Conservation (phyloP, 495 filamentous ascomycete species). For the Neurospora sp. region DNA sequence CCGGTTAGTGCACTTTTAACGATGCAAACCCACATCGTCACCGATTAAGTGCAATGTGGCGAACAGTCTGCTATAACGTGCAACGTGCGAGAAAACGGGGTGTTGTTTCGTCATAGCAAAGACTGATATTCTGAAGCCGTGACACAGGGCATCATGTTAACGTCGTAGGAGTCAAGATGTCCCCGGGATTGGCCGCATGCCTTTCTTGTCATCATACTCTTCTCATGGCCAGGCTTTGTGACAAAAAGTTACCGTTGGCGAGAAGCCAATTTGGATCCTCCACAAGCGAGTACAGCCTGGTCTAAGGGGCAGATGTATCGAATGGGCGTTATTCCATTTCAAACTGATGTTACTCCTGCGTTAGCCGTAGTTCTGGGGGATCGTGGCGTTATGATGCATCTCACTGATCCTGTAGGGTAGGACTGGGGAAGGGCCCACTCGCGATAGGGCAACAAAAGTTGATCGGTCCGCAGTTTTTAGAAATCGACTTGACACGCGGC, state of each 20-base stretch:
- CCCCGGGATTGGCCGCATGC: neutral
- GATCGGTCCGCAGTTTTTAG: conserved; percentile 9
- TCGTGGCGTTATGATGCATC: conserved; percentile 9
- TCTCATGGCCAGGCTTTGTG: neutral
- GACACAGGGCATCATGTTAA: neutral
- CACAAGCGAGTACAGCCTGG: neutral
- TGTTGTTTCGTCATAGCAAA: neutral
- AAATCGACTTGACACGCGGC: conserved; percentile 17
- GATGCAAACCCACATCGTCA: neutral
- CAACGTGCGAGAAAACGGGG: neutral
- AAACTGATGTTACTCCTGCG: conserved; percentile 3
- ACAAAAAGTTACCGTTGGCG: neutral
- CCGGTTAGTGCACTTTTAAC: conserved; percentile 10
- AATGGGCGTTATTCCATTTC: neutral
- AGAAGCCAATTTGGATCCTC: neutral
- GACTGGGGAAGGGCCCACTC: conserved; percentile 1
- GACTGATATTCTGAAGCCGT: neutral
- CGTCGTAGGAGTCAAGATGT: neutral
- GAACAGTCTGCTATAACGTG: neutral
- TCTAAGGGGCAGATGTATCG: neutral
- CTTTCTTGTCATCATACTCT: neutral
- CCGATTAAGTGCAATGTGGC: neutral
- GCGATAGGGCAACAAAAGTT: conserved; percentile 1
- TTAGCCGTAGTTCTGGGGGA: conserved; percentile 4
- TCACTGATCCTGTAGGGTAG: neutral